A percentile compares a stretch with the other conserved stretches of the same genome.
phyloP scores from a whole-genome alignment of 1,284 basidiomycete genomes.

The Puccinia hordei region DNA sequence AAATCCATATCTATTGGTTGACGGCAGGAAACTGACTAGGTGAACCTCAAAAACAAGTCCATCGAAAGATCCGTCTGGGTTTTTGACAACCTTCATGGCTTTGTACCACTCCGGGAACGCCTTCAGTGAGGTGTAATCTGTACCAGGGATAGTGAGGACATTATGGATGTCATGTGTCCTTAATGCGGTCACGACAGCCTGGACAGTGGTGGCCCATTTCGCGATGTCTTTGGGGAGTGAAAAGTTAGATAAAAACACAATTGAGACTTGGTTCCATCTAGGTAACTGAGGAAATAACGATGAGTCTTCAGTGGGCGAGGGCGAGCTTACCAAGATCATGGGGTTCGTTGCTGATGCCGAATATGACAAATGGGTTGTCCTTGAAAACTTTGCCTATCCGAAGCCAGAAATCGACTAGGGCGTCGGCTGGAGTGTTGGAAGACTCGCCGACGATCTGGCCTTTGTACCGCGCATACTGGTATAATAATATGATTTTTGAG shows the following conservation, averaged over 20 bases:
- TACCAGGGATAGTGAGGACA: constrained; percentile 19
- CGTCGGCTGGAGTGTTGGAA: neutral
- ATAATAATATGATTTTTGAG: neutral
- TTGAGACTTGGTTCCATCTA: neutral
- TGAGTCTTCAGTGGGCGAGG: neutral
- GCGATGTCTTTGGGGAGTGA: neutral
- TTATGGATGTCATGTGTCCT: neutral
- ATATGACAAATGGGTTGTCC: constrained; percentile 5
- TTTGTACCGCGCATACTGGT: neutral
- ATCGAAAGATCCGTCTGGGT: constrained; percentile 27
- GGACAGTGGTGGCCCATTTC: constrained; percentile 23
- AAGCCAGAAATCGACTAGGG: constrained; percentile 15
- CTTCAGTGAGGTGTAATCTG: neutral
- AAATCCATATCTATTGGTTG: neutral
- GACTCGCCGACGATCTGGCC: constrained; percentile 22
- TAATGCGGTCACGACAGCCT: constrained; percentile 6
- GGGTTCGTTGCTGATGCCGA: constrained; percentile 42
- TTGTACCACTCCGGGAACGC: constrained; percentile 23
- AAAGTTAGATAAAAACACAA: too few species aligned
- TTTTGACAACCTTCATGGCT: constrained; percentile 24
- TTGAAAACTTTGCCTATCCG: constrained; percentile 5
- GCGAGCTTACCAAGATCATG: constrained; percentile 18
- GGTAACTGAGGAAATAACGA: neutral
- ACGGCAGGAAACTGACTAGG: constrained; percentile 16
- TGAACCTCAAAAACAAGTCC: constrained; percentile 36